Percentiles rank a stretch among this genome's conserved stretches.
These are phyloP conservation scores for Aspergillus aculeatus DNA, from an alignment of 2,329 filamentous ascomycete genomes.

Conservation along the genomic window DNA sequence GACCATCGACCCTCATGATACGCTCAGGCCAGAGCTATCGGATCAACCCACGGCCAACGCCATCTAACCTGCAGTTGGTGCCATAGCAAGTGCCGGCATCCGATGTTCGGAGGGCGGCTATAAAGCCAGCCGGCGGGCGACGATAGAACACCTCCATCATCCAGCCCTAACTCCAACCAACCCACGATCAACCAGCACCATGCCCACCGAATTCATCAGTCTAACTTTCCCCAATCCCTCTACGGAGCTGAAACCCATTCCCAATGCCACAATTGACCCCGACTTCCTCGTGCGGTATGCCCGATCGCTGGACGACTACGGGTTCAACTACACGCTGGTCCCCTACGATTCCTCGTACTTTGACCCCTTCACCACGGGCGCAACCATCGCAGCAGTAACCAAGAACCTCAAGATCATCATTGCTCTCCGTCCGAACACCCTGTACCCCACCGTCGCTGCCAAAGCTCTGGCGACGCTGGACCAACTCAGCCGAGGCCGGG, in stretches of 20 bases:
- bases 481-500: constrained; percentile 57
- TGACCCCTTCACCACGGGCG: constrained; percentile 60
- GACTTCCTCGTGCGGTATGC: constrained; percentile 59
- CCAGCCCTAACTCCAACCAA: neutral
- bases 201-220: constrained; percentile 57
- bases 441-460: constrained; percentile 62
- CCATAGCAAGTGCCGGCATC: too few species aligned
- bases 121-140: too few species aligned
- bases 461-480: constrained; percentile 62
- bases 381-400: constrained; percentile 57
- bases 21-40: too few species aligned
- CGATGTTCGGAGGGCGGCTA: too few species aligned
- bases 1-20: too few species aligned
- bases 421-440: constrained; percentile 60
- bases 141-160: too few species aligned
- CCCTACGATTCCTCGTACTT: constrained; percentile 58
- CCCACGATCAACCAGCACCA: constrained; percentile 2
- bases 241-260: constrained; percentile 56
- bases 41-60: too few species aligned
- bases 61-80: too few species aligned
- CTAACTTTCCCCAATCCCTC: constrained; percentile 58
- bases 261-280: constrained; percentile 53
- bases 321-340: constrained; percentile 61
- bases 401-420: constrained; percentile 63
- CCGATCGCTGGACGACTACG: constrained; percentile 58